Conservation (phyloP, 2,329 filamentous ascomycete species). For the Arthrobotrys conoides region DNA sequence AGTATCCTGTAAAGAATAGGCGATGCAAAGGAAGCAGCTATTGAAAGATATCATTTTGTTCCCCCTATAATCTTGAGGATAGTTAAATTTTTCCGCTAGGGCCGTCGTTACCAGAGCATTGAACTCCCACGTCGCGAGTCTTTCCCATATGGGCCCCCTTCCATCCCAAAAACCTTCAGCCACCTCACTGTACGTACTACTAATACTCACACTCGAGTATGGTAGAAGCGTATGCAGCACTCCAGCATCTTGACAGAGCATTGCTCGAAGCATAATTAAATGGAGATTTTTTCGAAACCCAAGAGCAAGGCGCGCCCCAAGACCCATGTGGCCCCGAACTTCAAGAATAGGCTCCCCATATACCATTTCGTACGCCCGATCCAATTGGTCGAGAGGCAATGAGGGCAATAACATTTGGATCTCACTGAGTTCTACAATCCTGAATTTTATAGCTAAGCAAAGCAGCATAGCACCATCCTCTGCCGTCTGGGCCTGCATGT, state of each 20-base stretch:
- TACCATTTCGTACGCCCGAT: background rate
- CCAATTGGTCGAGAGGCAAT: background rate
- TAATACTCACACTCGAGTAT: background rate
- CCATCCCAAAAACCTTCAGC: background rate
- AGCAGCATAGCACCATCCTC: background rate
- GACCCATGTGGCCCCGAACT: background rate
- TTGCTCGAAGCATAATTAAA: background rate
- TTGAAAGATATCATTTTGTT: background rate
- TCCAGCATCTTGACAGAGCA: slow-evolving; percentile 7
- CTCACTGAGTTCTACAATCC: background rate
- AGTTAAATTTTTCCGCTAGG: background rate
- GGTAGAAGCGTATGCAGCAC: background rate
- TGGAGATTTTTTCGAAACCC: slow-evolving; percentile 5
- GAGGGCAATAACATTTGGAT: background rate
- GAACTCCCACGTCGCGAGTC: background rate
- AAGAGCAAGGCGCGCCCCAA: background rate
- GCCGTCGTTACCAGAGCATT: background rate
- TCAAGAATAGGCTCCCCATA: background rate
- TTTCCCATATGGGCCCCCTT: background rate
- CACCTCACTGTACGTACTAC: background rate
- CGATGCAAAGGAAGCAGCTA: background rate
- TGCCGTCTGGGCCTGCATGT: background rate
- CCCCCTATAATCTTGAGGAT: too few species aligned
- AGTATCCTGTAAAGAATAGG: background rate
- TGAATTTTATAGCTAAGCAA: background rate